Conservation (phyloP, 495 filamentous ascomycete genomes). For the Bacidia gigantensis region DNA sequence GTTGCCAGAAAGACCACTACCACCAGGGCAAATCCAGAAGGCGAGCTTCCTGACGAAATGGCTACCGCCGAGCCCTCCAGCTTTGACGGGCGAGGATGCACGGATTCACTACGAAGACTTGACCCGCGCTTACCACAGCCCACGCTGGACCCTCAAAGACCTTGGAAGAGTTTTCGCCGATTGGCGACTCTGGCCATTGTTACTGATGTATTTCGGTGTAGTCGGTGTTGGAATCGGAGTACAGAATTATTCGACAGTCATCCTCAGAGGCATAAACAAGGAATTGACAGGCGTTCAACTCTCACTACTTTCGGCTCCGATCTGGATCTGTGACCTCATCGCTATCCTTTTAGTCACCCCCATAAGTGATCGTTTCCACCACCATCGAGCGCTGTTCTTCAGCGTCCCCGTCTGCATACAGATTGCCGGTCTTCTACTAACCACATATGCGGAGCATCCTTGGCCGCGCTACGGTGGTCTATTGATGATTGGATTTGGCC, state of each 20-base stretch:
- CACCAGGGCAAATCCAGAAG: slow-evolving; percentile 41
- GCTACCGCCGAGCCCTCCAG: slow-evolving; percentile 52
- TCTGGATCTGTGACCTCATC: slow-evolving; percentile 86
- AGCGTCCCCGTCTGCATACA: slow-evolving; percentile 58
- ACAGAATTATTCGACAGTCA: slow-evolving; percentile 73
- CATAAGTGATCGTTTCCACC: slow-evolving; percentile 76
- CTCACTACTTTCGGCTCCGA: slow-evolving; percentile 73
- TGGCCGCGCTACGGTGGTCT: slow-evolving; percentile 83
- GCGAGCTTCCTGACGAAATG: slow-evolving; percentile 36
- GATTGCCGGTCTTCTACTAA: slow-evolving; percentile 67
- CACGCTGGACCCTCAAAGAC: slow-evolving; percentile 56
- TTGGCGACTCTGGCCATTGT: slow-evolving; percentile 75
- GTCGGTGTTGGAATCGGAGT: slow-evolving; percentile 85
- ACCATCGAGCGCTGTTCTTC: slow-evolving; percentile 73
- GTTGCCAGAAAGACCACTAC: slow-evolving; percentile 68
- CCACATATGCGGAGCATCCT: slow-evolving; percentile 60
- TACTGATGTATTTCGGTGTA: slow-evolving; percentile 88
- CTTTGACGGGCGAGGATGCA: slow-evolving; percentile 64
- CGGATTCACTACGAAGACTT: slow-evolving; percentile 74
- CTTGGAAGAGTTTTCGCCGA: slow-evolving; percentile 57
- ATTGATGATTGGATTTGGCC: slow-evolving; percentile 80
- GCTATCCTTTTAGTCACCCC: slow-evolving; percentile 79
- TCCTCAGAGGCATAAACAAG: slow-evolving; percentile 67
- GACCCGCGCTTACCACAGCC: slow-evolving; percentile 60
- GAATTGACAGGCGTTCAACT: slow-evolving; percentile 58